phyloP scores from a whole-genome alignment of 805 yeast species.

The Metschnikowia shivogae region DNA sequence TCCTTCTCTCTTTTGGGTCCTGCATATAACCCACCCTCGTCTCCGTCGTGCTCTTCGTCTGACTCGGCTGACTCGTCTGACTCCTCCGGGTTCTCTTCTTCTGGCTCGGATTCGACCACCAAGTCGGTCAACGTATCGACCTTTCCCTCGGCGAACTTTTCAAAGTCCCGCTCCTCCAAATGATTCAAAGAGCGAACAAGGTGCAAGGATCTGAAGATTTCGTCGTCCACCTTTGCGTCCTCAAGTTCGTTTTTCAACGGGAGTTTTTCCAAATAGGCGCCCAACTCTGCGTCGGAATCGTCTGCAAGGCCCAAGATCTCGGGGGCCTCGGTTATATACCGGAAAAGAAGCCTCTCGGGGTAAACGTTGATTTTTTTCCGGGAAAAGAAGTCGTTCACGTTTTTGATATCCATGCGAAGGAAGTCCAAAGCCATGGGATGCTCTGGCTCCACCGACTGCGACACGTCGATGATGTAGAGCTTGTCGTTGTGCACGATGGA shows the following conservation, averaged over 20 bases:
- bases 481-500: slow-evolving; percentile 76
- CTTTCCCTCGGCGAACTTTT: slow-evolving; percentile 72
- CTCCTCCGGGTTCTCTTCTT: slow-evolving; percentile 2
- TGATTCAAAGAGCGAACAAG: slow-evolving; percentile 76
- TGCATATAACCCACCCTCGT: slow-evolving; percentile 11
- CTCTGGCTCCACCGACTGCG: slow-evolving; percentile 96
- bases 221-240: slow-evolving; percentile 66
- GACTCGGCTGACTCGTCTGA: slow-evolving; percentile 12
- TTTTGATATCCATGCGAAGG: slow-evolving; percentile 94
- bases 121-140: slow-evolving; percentile 71
- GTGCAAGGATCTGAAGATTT: slow-evolving; percentile 77
- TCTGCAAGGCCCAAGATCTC: slow-evolving; percentile 32
- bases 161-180: slow-evolving; percentile 86
- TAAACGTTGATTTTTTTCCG: slow-evolving; percentile 68
- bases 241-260: slow-evolving; percentile 54
- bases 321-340: slow-evolving; percentile 58
- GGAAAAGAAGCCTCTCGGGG: slow-evolving; percentile 78
- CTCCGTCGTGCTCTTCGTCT: slow-evolving; percentile 30
- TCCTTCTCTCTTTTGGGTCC: slow-evolving; percentile 27
- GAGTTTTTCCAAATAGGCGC: slow-evolving; percentile 42
- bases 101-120: slow-evolving; percentile 29
- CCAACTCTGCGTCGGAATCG: slow-evolving; percentile 41
- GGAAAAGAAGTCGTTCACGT: slow-evolving; percentile 82
- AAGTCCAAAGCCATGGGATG: slow-evolving; percentile 97
- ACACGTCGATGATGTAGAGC: slow-evolving; percentile 89